Evolutionary conservation across 163 green algal genomes (phyloP).

Genomic region (Smithsoniella earleae): DNA sequence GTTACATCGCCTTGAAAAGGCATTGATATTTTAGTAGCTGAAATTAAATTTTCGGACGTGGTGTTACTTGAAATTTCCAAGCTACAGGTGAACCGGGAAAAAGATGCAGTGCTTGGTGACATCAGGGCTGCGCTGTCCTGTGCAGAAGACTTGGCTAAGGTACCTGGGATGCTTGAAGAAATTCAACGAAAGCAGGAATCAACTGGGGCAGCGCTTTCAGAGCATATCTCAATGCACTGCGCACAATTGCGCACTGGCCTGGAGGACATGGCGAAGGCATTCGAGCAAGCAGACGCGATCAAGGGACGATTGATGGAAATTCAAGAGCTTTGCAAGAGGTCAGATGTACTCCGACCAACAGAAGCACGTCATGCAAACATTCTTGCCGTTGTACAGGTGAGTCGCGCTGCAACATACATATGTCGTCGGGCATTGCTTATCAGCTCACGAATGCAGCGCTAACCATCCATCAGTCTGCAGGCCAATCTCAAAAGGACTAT

Average conservation of each 20-base stretch:
- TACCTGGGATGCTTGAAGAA: constrained; percentile 22
- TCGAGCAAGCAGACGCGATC: constrained; percentile 8
- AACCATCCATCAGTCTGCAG: no score
- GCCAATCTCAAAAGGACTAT: constrained; percentile 27
- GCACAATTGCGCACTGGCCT: constrained; percentile 24
- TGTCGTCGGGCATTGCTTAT: no score
- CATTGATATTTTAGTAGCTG: neutral
- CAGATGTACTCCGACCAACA: neutral
- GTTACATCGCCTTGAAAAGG: no score
- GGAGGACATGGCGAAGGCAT: constrained; percentile 16
- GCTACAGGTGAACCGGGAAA: constrained; percentile 11
- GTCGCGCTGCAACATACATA: neutral
- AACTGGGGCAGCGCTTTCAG: constrained; percentile 6
- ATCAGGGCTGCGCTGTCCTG: constrained; percentile 12
- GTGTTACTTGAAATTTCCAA: neutral
- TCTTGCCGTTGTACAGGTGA: neutral
- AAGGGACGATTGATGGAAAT: constrained; percentile 11
- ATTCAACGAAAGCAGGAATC: neutral
- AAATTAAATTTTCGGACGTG: neutral
- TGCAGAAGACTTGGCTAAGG: constrained; percentile 14
- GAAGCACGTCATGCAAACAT: neutral
- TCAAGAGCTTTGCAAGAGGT: neutral
- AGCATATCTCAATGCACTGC: constrained; percentile 25
- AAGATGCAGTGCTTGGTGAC: neutral
- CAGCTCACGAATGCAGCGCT: no score